These are phyloP conservation scores for Oryza meyeriana DNA, from an alignment of 176 grass and related monocot species.

Conservation along the genomic window DNA sequence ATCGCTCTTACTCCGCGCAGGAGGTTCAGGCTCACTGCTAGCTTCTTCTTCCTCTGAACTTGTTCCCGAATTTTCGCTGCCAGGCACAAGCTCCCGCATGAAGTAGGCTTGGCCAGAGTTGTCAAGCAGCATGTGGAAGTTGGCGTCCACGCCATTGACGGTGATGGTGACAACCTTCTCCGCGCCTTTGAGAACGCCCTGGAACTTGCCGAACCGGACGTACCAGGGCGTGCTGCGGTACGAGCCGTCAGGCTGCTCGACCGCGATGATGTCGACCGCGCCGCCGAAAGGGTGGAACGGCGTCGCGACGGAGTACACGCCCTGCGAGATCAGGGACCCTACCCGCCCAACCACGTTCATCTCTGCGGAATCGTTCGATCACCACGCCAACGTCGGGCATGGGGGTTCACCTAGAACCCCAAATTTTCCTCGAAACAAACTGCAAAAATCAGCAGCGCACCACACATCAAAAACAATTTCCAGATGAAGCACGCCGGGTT, in stretches of 20 bases:
- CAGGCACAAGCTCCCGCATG: constrained; percentile 73
- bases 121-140: constrained; percentile 92
- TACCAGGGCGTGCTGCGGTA: constrained; percentile 98
- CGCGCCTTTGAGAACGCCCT: constrained; percentile 88
- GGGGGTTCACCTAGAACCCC: neutral
- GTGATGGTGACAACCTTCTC: constrained; percentile 92
- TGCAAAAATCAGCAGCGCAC: neutral
- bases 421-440: neutral
- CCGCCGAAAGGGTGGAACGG: constrained; percentile 97
- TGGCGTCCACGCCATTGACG: constrained; percentile 80
- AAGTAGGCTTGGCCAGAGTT: constrained; percentile 98
- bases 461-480: neutral
- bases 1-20: constrained; percentile 51
- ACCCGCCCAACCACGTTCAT: constrained; percentile 96
- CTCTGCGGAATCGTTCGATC: constrained; percentile 10
- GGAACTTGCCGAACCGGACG: constrained; percentile 98
- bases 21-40: constrained; percentile 30
- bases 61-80: constrained; percentile 37
- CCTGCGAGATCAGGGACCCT: constrained; percentile 87
- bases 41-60: constrained; percentile 28
- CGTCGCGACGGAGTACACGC: constrained; percentile 92
- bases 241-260: constrained; percentile 93
- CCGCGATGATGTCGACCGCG: constrained; percentile 86
- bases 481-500: neutral
- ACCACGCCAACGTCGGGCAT: neutral